Base-by-base conservation (phyloP, 2,329 filamentous ascomycete genomes). In the Apiospora phragmitis region DNA sequence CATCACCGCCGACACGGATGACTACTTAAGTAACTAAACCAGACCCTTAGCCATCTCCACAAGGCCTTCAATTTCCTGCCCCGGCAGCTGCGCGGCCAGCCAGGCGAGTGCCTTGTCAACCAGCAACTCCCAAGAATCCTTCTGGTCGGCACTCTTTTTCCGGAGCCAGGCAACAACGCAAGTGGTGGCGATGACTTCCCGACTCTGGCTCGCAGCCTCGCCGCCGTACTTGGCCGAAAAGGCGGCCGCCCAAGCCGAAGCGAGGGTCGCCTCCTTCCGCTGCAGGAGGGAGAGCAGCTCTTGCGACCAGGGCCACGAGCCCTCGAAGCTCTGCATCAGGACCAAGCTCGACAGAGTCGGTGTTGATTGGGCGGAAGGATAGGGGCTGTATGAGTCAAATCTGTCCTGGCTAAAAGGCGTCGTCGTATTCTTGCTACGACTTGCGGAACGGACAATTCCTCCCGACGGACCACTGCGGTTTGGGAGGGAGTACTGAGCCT, bases 61-160 rank as follows among this genome's bases (percentile, higher is more conserved):
- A 5, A 65, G 18, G 2, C 21, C 55, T n/a, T 65, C 55, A 14
- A 38, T 16, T 4, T 35, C 55, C 16, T 32, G 16, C 0, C 26
- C 55, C 16, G 55, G 26, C 55, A 38, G 3, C 29, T 65, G 55
- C 3, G 16, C 14, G 18, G 29, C 29, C 43, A 90, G 69, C 87
- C 88, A 92, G 0, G 65, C 75, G 75, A 80, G 83, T 0, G 88
- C 90, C 82, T 92, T 92, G 12, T 87, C 85, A 21, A 86, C 88
- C 49, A 92, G 80, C 83, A 93, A 82, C 72, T 91, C 90, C 90
- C 90, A 93, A 8, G 84, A 83, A 2, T 89, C 90, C 76, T 82
- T 80, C 68, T 88, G 82, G 0, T 73, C 79, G 0, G 45, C 74
- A 71, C 88, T 74, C 69, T 81, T 84, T 51, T 68, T 77, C 75